A percentile compares a stretch with the other conserved stretches of the same genome.
Conservation (phyloP, 257 asterid species). For the Mitragyna speciosa region DNA sequence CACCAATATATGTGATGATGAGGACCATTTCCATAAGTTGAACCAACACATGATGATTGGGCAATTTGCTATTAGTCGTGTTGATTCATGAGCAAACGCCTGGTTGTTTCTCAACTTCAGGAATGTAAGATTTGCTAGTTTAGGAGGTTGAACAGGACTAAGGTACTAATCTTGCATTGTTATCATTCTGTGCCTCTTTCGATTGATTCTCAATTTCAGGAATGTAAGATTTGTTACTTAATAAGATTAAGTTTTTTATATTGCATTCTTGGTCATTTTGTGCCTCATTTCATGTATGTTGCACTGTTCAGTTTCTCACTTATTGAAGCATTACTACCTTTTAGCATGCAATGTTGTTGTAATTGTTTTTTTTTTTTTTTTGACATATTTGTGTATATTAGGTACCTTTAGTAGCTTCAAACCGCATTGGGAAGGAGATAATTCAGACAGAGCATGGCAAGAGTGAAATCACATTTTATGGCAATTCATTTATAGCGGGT, state of each 20-base stretch:
- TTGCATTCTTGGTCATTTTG: not conserved
- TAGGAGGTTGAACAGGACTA: not conserved
- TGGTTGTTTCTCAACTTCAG: not conserved
- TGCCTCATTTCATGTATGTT: not conserved
- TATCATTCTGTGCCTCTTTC: not conserved
- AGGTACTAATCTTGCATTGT: not conserved
- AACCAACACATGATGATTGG: not conserved
- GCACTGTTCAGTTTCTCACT: not conserved
- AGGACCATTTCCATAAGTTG: not conserved
- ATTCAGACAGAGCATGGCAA: slow-evolving; percentile 86
- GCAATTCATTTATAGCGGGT: slow-evolving; percentile 96
- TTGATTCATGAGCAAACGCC: not conserved
- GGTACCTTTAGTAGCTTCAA: slow-evolving; percentile 96
- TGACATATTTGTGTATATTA: slow-evolving; percentile 21
- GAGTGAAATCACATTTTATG: slow-evolving; percentile 84
- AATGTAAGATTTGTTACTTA: not conserved
- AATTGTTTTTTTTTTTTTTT: too few relatives aligned
- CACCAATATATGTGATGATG: too few relatives aligned
- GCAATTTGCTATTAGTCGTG: not conserved
- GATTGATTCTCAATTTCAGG: not conserved
- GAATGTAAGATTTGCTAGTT: not conserved
- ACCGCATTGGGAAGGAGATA: slow-evolving; percentile 85
- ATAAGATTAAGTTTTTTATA: too few relatives aligned
- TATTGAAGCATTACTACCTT: not conserved
- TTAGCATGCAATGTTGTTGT: not conserved